Conservation (phyloP, 2,329 filamentous ascomycete species). For the Atkinsonella hypoxylon region DNA sequence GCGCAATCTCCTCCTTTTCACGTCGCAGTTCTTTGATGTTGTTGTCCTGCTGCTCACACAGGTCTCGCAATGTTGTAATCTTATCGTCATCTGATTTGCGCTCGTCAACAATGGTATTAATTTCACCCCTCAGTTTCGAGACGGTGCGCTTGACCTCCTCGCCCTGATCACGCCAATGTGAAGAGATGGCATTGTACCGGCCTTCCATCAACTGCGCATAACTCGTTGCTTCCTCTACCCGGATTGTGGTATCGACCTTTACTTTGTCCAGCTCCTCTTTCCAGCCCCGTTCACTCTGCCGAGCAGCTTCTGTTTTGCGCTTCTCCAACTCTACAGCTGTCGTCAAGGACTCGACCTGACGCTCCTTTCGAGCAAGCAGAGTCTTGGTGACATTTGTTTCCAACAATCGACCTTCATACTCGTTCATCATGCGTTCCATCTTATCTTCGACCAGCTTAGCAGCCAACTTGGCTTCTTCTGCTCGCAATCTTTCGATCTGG, state of each 20-base stretch:
- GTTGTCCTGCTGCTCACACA: slow-evolving; percentile 61
- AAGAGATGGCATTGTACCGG: slow-evolving; percentile 54
- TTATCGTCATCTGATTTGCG: slow-evolving; percentile 48
- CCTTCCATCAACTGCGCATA: slow-evolving; percentile 58
- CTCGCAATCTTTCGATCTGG: slow-evolving; percentile 49
- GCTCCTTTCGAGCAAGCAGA: slow-evolving; percentile 58
- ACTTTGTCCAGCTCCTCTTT: slow-evolving; percentile 52
- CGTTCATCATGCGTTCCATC: slow-evolving; percentile 54
- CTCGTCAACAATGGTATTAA: slow-evolving; percentile 42
- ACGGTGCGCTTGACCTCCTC: slow-evolving; percentile 45
- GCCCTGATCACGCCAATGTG: slow-evolving; percentile 55
- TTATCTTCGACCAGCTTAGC: slow-evolving; percentile 58
- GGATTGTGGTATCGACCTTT: slow-evolving; percentile 44
- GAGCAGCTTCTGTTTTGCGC: slow-evolving; percentile 46
- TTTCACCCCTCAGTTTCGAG: slow-evolving; percentile 37
- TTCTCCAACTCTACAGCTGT: slow-evolving; percentile 52
- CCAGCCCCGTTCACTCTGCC: slow-evolving; percentile 48
- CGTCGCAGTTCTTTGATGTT: slow-evolving; percentile 49
- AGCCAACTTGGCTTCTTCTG: slow-evolving; percentile 60
- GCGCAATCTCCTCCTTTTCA: slow-evolving; percentile 50
- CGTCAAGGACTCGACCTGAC: slow-evolving; percentile 60
- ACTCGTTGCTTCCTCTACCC: slow-evolving; percentile 53
- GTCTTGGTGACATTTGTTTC: slow-evolving; percentile 62
- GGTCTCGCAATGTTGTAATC: slow-evolving; percentile 51
- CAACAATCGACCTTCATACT: slow-evolving; percentile 58